phyloP scores from a whole-genome alignment of 345 rosid genomes.

The Aquilaria malaccensis region DNA sequence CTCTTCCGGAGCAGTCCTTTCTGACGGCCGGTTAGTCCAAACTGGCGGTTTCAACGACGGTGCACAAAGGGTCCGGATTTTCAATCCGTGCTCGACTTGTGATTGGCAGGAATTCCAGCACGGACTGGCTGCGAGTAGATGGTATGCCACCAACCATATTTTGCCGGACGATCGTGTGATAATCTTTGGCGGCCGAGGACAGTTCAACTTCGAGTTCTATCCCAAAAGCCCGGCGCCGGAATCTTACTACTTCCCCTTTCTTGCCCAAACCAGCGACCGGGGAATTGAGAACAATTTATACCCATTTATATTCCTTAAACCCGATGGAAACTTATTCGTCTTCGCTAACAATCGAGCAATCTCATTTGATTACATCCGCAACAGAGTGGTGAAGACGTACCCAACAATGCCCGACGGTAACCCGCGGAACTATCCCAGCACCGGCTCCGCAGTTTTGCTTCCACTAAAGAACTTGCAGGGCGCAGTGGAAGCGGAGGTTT shows the following conservation, averaged over 20 bases:
- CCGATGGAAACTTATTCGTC: constrained; percentile 39
- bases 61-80: too few relatives aligned
- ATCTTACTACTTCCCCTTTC: constrained; percentile 16
- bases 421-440: constrained; percentile 46
- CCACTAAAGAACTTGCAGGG: constrained; percentile 10
- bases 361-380: constrained; percentile 26
- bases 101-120: not conserved
- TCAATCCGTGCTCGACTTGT: too few relatives aligned
- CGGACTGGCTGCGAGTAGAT: constrained; percentile 29
- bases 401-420: constrained; percentile 42
- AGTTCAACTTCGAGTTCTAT: constrained; percentile 25
- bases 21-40: too few relatives aligned
- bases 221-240: constrained; percentile 14
- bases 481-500: constrained; percentile 18
- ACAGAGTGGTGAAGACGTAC: constrained; percentile 26
- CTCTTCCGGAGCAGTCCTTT: constrained; percentile 34
- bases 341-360: constrained; percentile 45
- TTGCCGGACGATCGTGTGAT: constrained; percentile 30
- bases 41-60: too few relatives aligned
- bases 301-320: constrained; percentile 42
- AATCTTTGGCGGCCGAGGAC: constrained; percentile 26
- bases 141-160: constrained; percentile 36
- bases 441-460: constrained; percentile 47
- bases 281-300: constrained; percentile 33
- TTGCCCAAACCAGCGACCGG: constrained; percentile 17